Conservation (phyloP, 208 protist genomes). For the Lotmaria passim region DNA sequence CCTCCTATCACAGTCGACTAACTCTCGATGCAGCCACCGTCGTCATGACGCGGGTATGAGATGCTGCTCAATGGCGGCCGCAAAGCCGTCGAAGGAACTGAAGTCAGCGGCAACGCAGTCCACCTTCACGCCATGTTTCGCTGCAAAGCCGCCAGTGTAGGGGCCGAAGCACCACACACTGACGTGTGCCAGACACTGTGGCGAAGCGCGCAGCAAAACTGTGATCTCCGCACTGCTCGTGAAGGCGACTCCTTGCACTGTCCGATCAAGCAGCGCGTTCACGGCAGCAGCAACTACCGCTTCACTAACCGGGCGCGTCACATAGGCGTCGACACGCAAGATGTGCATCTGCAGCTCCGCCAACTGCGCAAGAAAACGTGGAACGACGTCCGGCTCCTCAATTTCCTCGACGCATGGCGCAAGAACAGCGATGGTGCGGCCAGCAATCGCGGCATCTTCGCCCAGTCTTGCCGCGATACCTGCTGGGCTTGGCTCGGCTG, state of each 20-base stretch:
- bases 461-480: constrained; percentile 20
- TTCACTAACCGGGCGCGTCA: constrained; percentile 25
- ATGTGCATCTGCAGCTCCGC: constrained; percentile 14
- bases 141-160: constrained; percentile 21
- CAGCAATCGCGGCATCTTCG: background rate
- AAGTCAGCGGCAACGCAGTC: constrained; percentile 19
- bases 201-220: constrained; percentile 21
- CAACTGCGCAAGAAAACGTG: constrained; percentile 22
- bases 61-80: constrained; percentile 23
- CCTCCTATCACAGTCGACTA: no score
- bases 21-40: no score
- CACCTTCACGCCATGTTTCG: constrained; percentile 14
- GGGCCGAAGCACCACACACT: constrained; percentile 31
- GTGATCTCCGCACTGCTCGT: constrained; percentile 23
- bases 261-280: background rate
- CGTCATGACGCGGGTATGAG: no score
- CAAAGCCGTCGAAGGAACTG: constrained; percentile 29
- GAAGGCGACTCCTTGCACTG: constrained; percentile 16
- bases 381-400: constrained; percentile 27
- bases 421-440: constrained; percentile 27
- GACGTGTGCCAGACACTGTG: constrained; percentile 13
- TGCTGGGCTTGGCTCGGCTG: constrained; percentile 21
- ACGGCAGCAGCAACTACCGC: constrained; percentile 7
- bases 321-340: constrained; percentile 24
- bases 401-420: constrained; percentile 22